A percentile compares a stretch with the other conserved stretches of the same genome.
phyloP scores from a whole-genome alignment of 257 asterid genomes.

The Forsythia suspensa region DNA sequence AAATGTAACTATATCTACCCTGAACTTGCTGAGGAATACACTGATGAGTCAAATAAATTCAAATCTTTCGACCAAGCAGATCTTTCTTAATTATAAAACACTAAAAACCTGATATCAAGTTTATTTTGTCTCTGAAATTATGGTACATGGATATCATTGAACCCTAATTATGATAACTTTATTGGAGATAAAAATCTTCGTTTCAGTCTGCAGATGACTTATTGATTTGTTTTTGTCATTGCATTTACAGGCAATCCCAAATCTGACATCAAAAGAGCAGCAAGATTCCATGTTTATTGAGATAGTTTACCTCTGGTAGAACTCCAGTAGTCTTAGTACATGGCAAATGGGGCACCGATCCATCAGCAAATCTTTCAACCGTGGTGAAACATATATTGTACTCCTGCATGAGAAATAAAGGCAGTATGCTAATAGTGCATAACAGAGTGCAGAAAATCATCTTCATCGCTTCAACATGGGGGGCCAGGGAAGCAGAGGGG shows the following conservation, averaged over 20 bases:
- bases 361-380: constrained; percentile 77
- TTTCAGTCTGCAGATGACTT: not conserved
- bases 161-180: constrained; percentile 12
- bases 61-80: not conserved
- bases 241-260: not conserved
- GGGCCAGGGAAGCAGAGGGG: constrained; percentile 11
- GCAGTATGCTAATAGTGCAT: not conserved
- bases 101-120: constrained; percentile 9
- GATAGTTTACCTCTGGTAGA: constrained; percentile 79
- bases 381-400: constrained; percentile 98
- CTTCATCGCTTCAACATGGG: constrained; percentile 10
- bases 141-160: constrained; percentile 1
- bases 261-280: constrained; percentile 6
- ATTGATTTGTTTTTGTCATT: not conserved
- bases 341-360: constrained; percentile 64
- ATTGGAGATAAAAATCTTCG: constrained; percentile 9
- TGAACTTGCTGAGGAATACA: not conserved
- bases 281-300: not conserved
- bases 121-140: constrained; percentile 11
- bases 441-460: not conserved
- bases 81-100: constrained; percentile 2
- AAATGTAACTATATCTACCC: constrained; percentile 12
- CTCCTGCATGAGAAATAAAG: constrained; percentile 55
- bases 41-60: not conserved
- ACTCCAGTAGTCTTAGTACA: constrained; percentile 71